Base-by-base conservation (phyloP, 768 basidiomycete species). In the Rhizopogon vesiculosus region DNA sequence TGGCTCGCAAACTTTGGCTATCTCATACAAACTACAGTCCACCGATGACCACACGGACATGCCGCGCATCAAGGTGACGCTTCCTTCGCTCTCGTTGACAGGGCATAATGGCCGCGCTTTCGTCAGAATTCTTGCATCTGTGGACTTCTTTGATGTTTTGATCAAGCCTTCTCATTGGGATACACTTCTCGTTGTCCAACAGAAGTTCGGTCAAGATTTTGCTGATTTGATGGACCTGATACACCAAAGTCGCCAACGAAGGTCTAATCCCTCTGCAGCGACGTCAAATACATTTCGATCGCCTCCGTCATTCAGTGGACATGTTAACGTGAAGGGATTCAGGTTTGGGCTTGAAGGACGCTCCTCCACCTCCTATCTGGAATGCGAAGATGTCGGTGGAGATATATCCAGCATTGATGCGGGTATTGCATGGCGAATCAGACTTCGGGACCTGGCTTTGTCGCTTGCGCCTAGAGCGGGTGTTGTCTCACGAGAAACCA, bases 181-280 rank as follows among this genome's bases (percentile, higher is more conserved):
- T 64, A 89, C 87, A 5, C 68, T 93, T 3, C 77, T 94, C 2
- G 82, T 81, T 5, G 87, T 95, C 8, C 92, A 93, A 64, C 89
- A 91, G 59, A 93, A 93, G 64, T 93, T 93, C 56, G 92, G 90
- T 6, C 86, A 88, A 62, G 92, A 94, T 69, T 89, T 93, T 69
- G 87, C 88, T 59, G 92, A 94, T 56, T 74, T 93, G 28, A 69
- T 93, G 12, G 71, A 78, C 6, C 67, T 93, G 48, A 75, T 91
- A 33, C 80, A 82, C 58, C 78, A 89, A 64, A 87, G 80, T 10
- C 81, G 83, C 28, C 66, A 60, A 40, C 70, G 64, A 53, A 61
- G 61, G 53, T 53, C 57, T 29, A 49, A 53, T n/a, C 45, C 45
- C 58, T 22, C 60, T 31, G 46, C 40, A 45, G 38, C 57, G 38